Evolutionary conservation across 768 basidiomycete genomes (phyloP), one percentile per base, ranked within the genome.

Genomic region (Tricholoma bakamatsutake): DNA sequence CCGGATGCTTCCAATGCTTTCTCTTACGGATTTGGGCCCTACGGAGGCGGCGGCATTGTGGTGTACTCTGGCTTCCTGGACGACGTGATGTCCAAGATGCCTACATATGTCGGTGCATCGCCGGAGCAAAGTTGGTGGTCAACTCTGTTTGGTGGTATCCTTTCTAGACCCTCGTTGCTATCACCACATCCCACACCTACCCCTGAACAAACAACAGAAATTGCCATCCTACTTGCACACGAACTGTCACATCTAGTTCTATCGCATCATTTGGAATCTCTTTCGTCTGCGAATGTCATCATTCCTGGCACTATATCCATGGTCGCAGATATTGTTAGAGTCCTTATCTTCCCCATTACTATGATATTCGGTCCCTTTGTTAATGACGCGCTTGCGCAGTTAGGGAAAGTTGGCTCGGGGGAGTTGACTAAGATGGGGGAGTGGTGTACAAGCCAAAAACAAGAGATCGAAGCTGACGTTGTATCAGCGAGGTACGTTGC

Each of bases 321-420:
- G 59, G 60, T 81, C 12, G 76, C 88, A 17, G 94, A 98, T 66
- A 63, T 93, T 18, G 64, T 88, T 21, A 79, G 94, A 40, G 85
- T 92, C 2, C 66, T 93, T 31, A 71, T 94, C 12, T 98, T 94
- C 69, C 94, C 94, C 0, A 64, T 94, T 49, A 97, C 92, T 4
- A 93, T 90, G 87, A 64, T 94, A 8, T 84, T 98, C 54, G 95
- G 96, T 0, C 96, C 96, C 1, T 97, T 98, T 67, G 84, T 98
- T 56, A 95, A 96, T 65, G 96, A 99, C 62, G 94, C 92, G 2
- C 80, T 98, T 24, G 91, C 87, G 0, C 83, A 89, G 51, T 62
- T 93, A 52, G 87, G 91, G 24, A 86, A 85, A 66, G 79, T 88
- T 1, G 87, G 90, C 2, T 84, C 86, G 10, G 83, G 84, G 2